These are phyloP conservation scores for Metschnikowia proteae DNA, from an alignment of 805 yeast species.

Conservation along the genomic window DNA sequence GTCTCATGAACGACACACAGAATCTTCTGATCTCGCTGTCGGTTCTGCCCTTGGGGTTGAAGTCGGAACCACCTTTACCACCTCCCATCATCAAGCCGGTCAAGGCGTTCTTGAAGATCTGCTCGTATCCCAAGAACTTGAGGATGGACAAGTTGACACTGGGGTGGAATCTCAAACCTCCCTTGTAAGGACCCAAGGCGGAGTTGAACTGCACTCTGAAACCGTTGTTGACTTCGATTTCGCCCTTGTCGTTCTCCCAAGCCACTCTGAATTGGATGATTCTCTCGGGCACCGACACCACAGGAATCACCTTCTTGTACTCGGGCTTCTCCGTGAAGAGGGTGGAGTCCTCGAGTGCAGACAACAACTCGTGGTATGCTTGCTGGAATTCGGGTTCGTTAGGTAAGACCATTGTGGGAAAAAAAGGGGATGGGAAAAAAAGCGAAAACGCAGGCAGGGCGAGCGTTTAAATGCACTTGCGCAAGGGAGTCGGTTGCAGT, in stretches of 20 bases:
- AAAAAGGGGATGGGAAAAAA: neutral
- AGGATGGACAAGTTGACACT: constrained; percentile 91
- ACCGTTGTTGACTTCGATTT: constrained; percentile 91
- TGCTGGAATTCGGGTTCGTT: constrained; percentile 98
- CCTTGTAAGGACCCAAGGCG: constrained; percentile 98
- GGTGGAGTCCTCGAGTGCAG: constrained; percentile 87
- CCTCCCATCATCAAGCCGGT: constrained; percentile 99
- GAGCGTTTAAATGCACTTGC: neutral
- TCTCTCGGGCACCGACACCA: constrained; percentile 93
- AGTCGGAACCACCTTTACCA: constrained; percentile 99
- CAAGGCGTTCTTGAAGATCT: constrained; percentile 95
- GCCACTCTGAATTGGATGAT: constrained; percentile 93
- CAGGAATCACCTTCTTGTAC: constrained; percentile 82
- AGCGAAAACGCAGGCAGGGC: neutral
- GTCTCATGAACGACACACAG: constrained; percentile 94
- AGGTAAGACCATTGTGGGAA: constrained; percentile 62
- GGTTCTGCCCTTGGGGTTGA: constrained; percentile 93
- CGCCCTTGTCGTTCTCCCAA: constrained; percentile 96
- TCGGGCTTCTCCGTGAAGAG: constrained; percentile 86
- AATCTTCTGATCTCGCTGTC: constrained; percentile 94
- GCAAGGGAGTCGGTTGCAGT: neutral
- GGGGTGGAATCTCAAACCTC: constrained; percentile 98
- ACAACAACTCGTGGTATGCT: constrained; percentile 90
- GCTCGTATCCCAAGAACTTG: constrained; percentile 97
- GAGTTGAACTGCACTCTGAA: constrained; percentile 98